Percentiles rank a stretch among this genome's conserved stretches.
Evolutionary conservation across 352 stramenopile genomes (phyloP).

Genomic region (Thraustochytrium striatum): DNA sequence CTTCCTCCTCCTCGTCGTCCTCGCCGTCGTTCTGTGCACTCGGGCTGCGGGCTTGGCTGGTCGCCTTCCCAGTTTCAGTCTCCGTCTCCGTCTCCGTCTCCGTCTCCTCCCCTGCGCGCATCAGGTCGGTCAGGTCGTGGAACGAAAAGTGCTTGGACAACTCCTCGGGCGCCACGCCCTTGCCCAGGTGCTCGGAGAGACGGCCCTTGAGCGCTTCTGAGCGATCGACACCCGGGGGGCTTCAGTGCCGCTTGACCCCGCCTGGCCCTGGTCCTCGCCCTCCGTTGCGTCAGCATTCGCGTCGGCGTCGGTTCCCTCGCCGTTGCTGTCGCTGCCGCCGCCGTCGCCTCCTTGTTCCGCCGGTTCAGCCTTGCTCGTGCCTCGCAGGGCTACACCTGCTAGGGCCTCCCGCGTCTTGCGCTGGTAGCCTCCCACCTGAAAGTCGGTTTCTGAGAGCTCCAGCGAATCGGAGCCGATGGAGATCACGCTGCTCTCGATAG

Average conservation of each 20-base stretch:
- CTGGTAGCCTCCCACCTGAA: slow-evolving; percentile 26
- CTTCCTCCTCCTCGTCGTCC: background rate
- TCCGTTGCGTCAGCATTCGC: background rate
- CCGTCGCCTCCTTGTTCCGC: background rate
- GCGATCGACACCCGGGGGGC: background rate
- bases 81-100: background rate
- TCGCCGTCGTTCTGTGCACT: background rate
- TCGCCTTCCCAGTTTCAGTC: background rate
- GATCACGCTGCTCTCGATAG: background rate
- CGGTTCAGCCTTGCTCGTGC: background rate
- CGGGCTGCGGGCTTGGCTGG: background rate
- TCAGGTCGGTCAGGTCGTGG: slow-evolving; percentile 26
- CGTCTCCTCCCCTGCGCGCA: no score
- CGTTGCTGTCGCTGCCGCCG: background rate
- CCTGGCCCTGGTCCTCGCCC: background rate
- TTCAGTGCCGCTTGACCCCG: background rate
- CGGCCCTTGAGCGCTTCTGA: background rate
- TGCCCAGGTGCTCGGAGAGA: background rate
- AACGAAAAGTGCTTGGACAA: slow-evolving; percentile 19
- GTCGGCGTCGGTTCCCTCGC: background rate
- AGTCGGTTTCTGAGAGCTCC: slow-evolving; percentile 26
- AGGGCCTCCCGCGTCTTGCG: background rate
- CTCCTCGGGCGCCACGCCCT: background rate
- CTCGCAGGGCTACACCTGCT: background rate
- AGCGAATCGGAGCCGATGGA: slow-evolving; percentile 10